Evolutionary conservation across 257 asterid genomes (phyloP).

Genomic region (Solanum pimpinellifolium): DNA sequence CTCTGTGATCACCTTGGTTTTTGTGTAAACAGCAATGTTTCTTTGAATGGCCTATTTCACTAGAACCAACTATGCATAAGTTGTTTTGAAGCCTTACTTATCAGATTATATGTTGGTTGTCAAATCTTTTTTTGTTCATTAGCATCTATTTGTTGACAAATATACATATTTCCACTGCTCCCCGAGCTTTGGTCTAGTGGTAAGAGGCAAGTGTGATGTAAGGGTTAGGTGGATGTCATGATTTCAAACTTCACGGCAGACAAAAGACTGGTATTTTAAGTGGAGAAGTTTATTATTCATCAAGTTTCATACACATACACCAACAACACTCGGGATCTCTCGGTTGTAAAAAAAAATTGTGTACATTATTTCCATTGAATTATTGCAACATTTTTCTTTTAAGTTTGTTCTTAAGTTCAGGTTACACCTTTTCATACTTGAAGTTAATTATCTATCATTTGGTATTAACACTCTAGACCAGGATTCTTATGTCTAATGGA

Average conservation of each 20-base stretch:
- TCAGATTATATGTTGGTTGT: background rate
- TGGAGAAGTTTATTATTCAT: background rate
- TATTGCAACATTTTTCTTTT: background rate
- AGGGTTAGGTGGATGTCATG: background rate
- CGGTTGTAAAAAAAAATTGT: background rate
- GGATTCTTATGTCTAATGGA: background rate
- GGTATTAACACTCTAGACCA: background rate
- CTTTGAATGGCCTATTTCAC: background rate
- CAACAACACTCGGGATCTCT: background rate
- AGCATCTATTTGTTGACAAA: background rate
- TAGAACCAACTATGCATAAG: background rate
- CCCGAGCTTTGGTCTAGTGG: background rate
- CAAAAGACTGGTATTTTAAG: background rate
- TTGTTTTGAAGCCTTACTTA: background rate
- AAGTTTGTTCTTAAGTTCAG: background rate
- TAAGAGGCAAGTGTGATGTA: background rate
- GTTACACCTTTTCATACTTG: background rate
- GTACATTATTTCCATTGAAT: background rate
- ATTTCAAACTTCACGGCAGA: background rate
- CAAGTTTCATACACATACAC: background rate
- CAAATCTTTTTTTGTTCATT: background rate
- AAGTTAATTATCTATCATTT: background rate
- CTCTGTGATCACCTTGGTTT: background rate
- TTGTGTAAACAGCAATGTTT: background rate
- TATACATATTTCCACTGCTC: background rate